Base-by-base conservation (phyloP, 108 stramenopile species). In the Skeletonema tropicum region DNA sequence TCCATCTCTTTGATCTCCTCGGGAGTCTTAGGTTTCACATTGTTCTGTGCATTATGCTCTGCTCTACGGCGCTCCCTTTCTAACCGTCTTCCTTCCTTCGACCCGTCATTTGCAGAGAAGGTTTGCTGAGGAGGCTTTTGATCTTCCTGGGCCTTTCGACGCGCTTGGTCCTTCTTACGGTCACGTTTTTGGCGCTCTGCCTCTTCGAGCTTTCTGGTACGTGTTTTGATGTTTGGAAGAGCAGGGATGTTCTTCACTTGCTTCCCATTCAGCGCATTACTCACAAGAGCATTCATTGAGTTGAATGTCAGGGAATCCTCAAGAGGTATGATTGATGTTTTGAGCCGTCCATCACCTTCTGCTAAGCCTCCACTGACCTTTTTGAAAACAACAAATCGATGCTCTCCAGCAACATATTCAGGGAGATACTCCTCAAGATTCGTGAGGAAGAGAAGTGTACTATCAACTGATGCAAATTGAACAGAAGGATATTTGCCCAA, bases 1-100 rank as follows among this genome's bases (percentile, higher is more conserved):
- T 94, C 93, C 78, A 92, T 90, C 77, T 94, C 93, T 21, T 87
- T 87, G 33, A 91, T 87, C 72, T 94, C 93, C 68, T 94, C 93
- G 19, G 93, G 93, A 32, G 93, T 92, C 78, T 92, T 92, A 42
- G 84, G 85, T 57, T 79, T 70, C 31, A 82, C 80, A 70, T 92
- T 84, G 61, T 94, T 89, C 19, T 85, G 69, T 12, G 65, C 66
- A 29, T 83, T 73, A 65, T 94, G 93, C 42, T 94, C 90, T 12
- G 77, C 88, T 17, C 93, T 79, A 62, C 91, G 86, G 10, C 90
- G 86, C 30, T 94, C 93, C n/a, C 93, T 83, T 80, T 94, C 93
- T 5, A 90, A 81, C 32, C 67, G 73, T 39, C 93, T 85, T n/a
- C 91, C 93, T 62, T 92, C 93, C 19, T 75, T 77, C 17, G 75